Evolutionary conservation across 1,284 basidiomycete species (phyloP).

Genomic region (Pisolithus thermaeus): DNA sequence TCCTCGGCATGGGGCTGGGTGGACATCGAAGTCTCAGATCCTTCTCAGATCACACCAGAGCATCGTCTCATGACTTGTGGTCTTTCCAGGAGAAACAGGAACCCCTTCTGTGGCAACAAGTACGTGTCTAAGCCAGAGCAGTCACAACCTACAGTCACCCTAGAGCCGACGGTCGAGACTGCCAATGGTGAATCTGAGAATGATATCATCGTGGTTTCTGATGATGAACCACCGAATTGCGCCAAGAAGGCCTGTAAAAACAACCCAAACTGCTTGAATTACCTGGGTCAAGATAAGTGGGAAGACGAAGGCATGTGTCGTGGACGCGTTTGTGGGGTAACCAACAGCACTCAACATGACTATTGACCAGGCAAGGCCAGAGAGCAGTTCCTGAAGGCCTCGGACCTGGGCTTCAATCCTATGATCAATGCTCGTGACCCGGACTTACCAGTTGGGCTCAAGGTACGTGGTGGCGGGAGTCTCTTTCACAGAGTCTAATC

Average conservation of each 20-base stretch:
- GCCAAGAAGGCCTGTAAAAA: constrained; percentile 58
- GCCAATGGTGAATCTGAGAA: constrained; percentile 41
- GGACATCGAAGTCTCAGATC: constrained; percentile 51
- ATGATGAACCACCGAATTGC: constrained; percentile 57
- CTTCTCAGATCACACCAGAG: constrained; percentile 54
- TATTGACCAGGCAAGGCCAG: constrained; percentile 42
- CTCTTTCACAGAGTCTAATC: background rate
- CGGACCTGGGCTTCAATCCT: constrained; percentile 52
- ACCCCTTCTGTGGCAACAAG: constrained; percentile 52
- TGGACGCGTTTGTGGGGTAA: constrained; percentile 13
- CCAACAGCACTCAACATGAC: constrained; percentile 9
- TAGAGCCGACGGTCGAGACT: constrained; percentile 5
- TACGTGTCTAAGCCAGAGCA: constrained; percentile 30
- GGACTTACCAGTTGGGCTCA: constrained; percentile 72
- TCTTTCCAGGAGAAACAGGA: constrained; percentile 44
- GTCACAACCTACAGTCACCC: constrained; percentile 9
- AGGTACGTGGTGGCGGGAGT: constrained; percentile 36
- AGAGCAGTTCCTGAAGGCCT: constrained; percentile 47
- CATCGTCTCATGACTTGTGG: constrained; percentile 66
- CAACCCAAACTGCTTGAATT: constrained; percentile 81
- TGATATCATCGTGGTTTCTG: constrained; percentile 65
- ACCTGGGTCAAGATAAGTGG: constrained; percentile 77
- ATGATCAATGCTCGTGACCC: constrained; percentile 41
- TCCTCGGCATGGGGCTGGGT: constrained; percentile 74
- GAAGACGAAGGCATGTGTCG: constrained; percentile 50